These are phyloP conservation scores for Catunica adiposa DNA, from an alignment of 2,329 filamentous ascomycete species.

Conservation along the genomic window DNA sequence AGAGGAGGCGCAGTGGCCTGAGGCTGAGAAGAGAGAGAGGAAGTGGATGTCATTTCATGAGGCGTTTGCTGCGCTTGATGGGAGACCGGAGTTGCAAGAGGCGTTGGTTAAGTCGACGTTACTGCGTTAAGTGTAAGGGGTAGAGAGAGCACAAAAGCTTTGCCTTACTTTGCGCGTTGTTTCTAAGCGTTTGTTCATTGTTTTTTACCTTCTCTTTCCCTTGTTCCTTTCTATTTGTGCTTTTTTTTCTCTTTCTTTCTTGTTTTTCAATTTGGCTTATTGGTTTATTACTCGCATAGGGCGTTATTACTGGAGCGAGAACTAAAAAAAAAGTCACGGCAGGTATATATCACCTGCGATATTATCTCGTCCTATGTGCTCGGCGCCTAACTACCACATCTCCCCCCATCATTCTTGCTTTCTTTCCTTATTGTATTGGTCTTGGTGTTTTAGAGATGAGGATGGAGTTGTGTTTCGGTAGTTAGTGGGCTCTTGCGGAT, in stretches of 20 bases:
- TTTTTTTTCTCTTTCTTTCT: too few relatives aligned
- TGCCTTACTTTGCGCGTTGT: background rate
- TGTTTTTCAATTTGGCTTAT: too few relatives aligned
- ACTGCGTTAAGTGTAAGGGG: constrained; percentile 24
- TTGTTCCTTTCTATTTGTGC: background rate
- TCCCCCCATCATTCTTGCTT: background rate
- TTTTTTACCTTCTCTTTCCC: background rate
- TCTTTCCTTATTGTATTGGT: background rate
- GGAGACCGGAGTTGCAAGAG: constrained; percentile 73
- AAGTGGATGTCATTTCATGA: constrained; percentile 78
- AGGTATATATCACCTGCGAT: constrained; percentile 4
- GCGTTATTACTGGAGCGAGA: background rate
- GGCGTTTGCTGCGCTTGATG: constrained; percentile 60
- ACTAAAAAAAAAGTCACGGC: background rate
- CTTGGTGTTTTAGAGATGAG: background rate
- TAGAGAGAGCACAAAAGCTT: too few relatives aligned
- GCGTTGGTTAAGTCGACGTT: constrained; percentile 70
- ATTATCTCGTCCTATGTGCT: background rate
- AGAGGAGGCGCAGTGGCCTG: constrained; percentile 80
- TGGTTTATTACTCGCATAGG: background rate
- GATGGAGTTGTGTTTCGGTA: too few relatives aligned
- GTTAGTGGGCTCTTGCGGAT: too few relatives aligned
- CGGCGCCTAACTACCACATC: background rate
- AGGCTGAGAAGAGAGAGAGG: constrained; percentile 77
- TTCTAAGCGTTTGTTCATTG: background rate